Conservation (phyloP, 345 rosid genomes). For the Stellera chamaejasme region DNA sequence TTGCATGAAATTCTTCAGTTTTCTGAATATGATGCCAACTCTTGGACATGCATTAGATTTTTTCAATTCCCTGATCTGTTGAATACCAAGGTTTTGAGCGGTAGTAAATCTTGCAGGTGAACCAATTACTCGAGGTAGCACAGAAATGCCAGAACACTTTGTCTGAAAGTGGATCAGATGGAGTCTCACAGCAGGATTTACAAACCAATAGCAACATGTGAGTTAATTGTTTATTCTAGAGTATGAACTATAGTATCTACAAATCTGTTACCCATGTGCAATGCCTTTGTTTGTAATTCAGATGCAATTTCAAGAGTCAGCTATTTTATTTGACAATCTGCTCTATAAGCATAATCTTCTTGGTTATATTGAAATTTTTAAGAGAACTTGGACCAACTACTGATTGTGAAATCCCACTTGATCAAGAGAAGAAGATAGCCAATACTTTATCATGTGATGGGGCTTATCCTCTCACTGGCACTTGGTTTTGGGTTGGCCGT, state of each 20-base stretch:
- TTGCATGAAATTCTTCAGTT: too few relatives aligned
- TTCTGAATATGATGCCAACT: not conserved
- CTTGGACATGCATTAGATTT: not conserved
- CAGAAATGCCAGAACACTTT: conserved; percentile 94
- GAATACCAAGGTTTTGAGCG: not conserved
- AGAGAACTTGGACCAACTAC: too few relatives aligned
- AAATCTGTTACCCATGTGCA: too few relatives aligned
- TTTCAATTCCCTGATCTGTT: not conserved
- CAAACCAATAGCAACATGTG: conserved; percentile 93
- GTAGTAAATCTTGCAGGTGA: conserved; percentile 45
- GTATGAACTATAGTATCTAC: not conserved
- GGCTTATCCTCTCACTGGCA: too few relatives aligned
- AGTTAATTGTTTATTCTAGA: conserved; percentile 17
- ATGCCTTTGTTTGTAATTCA: not conserved
- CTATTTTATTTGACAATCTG: too few relatives aligned
- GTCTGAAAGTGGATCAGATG: conserved; percentile 84
- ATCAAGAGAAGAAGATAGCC: too few relatives aligned
- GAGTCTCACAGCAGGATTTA: conserved; percentile 80
- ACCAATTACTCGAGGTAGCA: conserved; percentile 87
- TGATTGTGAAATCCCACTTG: too few relatives aligned
- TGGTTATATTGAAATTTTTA: too few relatives aligned
- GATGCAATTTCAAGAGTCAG: not conserved
- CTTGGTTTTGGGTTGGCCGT: too few relatives aligned
- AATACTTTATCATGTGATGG: too few relatives aligned
- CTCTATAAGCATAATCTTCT: too few relatives aligned